Percentiles rank a stretch among this genome's conserved stretches.
These are phyloP conservation scores for Galerina sulciceps DNA, from an alignment of 768 basidiomycete species.

Conservation along the genomic window DNA sequence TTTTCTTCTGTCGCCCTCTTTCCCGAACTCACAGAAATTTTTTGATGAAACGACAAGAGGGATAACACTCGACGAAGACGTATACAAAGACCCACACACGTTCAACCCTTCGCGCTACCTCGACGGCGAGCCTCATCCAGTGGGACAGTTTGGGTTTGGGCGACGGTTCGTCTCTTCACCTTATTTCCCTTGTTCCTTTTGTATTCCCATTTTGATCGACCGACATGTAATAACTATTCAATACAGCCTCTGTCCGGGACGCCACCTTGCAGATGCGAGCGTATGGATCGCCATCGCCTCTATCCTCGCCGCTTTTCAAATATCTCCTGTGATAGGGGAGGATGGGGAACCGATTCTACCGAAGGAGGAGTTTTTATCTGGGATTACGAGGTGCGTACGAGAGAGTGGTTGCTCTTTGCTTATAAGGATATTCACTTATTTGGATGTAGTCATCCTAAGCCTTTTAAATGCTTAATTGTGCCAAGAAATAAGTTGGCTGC, in stretches of 20 bases:
- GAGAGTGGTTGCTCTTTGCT: too few species aligned
- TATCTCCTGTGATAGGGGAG: constrained; percentile 20
- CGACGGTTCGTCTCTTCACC: constrained; percentile 20
- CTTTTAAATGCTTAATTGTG: constrained; percentile 28
- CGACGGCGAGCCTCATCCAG: not conserved
- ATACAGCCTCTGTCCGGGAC: constrained; percentile 40
- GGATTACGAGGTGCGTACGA: constrained; percentile 31
- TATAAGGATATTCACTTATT: not conserved
- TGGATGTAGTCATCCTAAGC: constrained; percentile 28
- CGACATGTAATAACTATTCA: too few species aligned
- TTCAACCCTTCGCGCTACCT: constrained; percentile 4
- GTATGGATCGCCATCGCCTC: constrained; percentile 31
- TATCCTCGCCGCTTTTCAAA: constrained; percentile 33
- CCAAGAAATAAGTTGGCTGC: constrained; percentile 21
- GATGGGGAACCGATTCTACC: constrained; percentile 32
- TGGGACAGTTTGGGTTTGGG: constrained; percentile 35
- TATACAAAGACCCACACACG: not conserved
- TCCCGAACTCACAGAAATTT: too few species aligned
- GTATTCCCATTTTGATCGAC: not conserved
- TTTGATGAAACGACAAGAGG: not conserved
- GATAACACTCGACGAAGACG: constrained; percentile 5
- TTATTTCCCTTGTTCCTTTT: not conserved
- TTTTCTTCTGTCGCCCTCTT: too few species aligned
- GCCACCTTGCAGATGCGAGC: constrained; percentile 45
- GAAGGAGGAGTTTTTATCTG: constrained; percentile 32